Percentiles rank a stretch among this genome's conserved stretches.
These are phyloP conservation scores for Deuterostichococcus epilithicus DNA, from an alignment of 139 green algal genomes.

Conservation along the genomic window DNA sequence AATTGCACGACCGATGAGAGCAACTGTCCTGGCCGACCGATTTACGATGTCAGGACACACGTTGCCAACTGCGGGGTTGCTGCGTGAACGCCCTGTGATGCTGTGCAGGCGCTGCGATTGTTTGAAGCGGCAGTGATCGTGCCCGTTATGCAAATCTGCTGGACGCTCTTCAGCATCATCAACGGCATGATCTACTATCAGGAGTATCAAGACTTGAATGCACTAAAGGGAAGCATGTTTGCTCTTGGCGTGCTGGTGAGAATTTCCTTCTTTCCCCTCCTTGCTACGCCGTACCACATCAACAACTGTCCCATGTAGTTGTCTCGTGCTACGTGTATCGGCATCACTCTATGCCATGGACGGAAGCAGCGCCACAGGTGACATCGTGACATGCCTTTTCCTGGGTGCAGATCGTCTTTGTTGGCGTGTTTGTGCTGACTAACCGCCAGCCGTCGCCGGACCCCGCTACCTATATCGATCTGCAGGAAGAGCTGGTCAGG, in stretches of 20 bases:
- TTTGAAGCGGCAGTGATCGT: constrained; percentile 87
- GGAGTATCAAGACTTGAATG: constrained; percentile 61
- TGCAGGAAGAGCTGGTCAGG: neutral
- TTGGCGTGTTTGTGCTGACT: constrained; percentile 57
- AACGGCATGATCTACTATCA: constrained; percentile 76
- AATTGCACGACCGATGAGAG: no score
- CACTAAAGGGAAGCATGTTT: constrained; percentile 69
- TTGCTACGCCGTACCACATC: neutral
- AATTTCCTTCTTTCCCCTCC: neutral
- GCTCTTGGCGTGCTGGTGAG: constrained; percentile 53
- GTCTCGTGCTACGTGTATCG: neutral
- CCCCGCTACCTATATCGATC: neutral
- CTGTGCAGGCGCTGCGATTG: constrained; percentile 70
- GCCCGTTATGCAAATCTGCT: constrained; percentile 81
- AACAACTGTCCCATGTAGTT: constrained; percentile 5
- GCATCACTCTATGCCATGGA: neutral
- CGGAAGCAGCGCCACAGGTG: neutral
- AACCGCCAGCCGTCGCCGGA: neutral
- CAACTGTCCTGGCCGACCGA: no score
- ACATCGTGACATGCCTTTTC: neutral
- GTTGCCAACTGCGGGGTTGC: neutral
- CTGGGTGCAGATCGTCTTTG: constrained; percentile 49
- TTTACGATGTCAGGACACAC: neutral
- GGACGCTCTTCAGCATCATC: constrained; percentile 80
- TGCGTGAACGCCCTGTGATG: no score